Base-by-base conservation (phyloP, 2,329 filamentous ascomycete genomes). In the Elsinoe perseae region DNA sequence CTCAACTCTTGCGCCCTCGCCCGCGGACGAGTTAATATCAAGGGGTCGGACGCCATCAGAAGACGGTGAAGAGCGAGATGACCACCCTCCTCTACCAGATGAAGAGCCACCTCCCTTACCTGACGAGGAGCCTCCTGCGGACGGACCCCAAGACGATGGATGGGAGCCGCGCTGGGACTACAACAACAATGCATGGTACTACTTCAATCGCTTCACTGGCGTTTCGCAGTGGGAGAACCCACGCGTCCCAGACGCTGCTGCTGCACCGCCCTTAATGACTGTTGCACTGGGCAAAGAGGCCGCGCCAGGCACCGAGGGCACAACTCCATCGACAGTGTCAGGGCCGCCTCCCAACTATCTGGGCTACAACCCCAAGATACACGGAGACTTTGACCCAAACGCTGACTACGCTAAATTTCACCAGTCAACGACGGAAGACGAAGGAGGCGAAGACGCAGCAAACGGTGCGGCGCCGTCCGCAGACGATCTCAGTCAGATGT, bases 341-440 rank as follows among this genome's bases (percentile, higher is more conserved):
- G 62, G 72, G 56, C 73, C 80, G 20, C 53, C 53, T 1, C 28
- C 53, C 8, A 25, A 28, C 9, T 80, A 79, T 4, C 85, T 85
- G 58, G 90, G 92, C 59, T 98, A 98, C 74, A 95, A 97, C 68
- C 93, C 93, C 1, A 87, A 89, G 21, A 92, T 98, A 44, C 93
- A 98, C 69, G 93, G 93, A 64, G 87, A 91, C 73, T 98, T 96
- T 75, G 93, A 98, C 66, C 90, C 91, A 3, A 93, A 85, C 59
- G 92, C 93, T n/a, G 87, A 90, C 75, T 98, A 98, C 69, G 92
- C 93, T 9, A 77, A 66, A 43, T 69, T 58, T 32, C 68, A 69
- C 56, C 57, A 66, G 30, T 54, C 61, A 57, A 44, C 69, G 77
- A 55, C 80, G 61, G 68, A 75, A 7, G 65, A 75, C 20, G 71